A percentile compares a stretch with the other conserved stretches of the same genome.
phyloP scores from a whole-genome alignment of 129 eudicot species.

The Sambucus nigra region DNA sequence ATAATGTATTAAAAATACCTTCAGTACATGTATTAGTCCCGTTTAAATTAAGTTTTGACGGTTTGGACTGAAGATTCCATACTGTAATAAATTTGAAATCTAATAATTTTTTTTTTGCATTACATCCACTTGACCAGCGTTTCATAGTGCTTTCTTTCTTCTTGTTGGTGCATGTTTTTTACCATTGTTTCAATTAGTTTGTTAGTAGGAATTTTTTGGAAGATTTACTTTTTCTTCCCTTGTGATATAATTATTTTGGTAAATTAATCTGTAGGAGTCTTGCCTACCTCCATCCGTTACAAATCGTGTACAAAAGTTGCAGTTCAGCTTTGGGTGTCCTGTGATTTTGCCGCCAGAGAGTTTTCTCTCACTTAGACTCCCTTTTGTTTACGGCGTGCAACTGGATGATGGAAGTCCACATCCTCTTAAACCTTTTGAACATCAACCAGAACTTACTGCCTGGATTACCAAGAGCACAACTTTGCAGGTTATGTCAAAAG shows the following conservation, averaged over 20 bases:
- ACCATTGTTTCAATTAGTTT: not conserved
- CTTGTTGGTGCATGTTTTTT: not conserved
- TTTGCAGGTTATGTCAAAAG: conserved; percentile 50
- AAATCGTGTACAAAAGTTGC: conserved; percentile 59
- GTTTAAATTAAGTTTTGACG: too few species aligned
- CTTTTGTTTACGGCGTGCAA: conserved; percentile 74
- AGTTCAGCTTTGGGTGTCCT: conserved; percentile 62
- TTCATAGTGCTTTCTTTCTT: too few species aligned
- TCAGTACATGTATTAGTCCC: too few species aligned
- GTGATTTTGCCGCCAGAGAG: conserved; percentile 92
- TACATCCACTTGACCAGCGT: not conserved
- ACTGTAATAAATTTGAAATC: too few species aligned
- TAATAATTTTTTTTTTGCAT: not conserved
- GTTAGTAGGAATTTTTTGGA: not conserved
- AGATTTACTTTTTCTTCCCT: not conserved
- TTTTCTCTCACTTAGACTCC: conserved; percentile 82
- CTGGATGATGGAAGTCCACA: conserved; percentile 49
- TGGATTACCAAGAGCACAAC: conserved; percentile 60
- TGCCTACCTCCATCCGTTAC: conserved; percentile 50
- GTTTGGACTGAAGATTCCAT: too few species aligned
- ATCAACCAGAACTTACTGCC: conserved; percentile 77
- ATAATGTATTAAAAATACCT: too few species aligned
- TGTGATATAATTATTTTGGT: conserved; percentile 1
- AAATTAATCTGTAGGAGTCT: conserved; percentile 40
- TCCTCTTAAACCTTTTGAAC: conserved; percentile 69